Evolutionary conservation across 192 early-diverging fungal species (phyloP).

Genomic region (Podila epicladia): DNA sequence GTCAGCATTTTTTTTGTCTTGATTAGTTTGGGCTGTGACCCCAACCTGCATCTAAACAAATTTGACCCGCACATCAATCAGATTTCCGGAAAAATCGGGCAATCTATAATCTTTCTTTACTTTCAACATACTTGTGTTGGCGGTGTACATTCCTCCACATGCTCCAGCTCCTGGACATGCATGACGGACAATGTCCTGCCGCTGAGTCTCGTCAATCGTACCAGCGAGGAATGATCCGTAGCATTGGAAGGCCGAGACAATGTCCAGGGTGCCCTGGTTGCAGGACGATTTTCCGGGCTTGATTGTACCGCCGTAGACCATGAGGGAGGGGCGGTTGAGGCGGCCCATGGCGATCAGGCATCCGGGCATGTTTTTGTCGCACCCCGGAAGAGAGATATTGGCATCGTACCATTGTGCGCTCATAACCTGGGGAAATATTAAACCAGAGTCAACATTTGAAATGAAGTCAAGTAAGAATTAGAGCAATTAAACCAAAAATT

Average conservation of each 20-base stretch:
- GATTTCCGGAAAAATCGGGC: no score
- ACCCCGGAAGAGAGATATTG: constrained; percentile 96
- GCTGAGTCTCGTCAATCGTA: constrained; percentile 86
- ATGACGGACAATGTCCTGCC: constrained; percentile 75
- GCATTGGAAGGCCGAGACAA: constrained; percentile 96
- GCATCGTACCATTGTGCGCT: constrained; percentile 97
- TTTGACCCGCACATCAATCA: no score
- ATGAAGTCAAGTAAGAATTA: not conserved
- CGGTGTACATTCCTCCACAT: constrained; percentile 96
- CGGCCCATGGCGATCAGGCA: constrained; percentile 95
- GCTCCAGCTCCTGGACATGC: constrained; percentile 92
- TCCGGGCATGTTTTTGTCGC: constrained; percentile 98
- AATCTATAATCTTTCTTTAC: no score
- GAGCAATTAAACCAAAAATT: not conserved
- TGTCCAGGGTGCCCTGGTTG: constrained; percentile 78
- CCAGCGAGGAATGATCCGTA: constrained; percentile 96
- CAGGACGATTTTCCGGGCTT: constrained; percentile 76
- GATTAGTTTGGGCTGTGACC: no score
- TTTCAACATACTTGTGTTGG: constrained; percentile 56
- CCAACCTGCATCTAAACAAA: no score
- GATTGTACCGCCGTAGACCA: constrained; percentile 99
- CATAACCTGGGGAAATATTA: constrained; percentile 74
- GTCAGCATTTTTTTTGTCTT: no score
- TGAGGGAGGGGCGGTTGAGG: constrained; percentile 93
- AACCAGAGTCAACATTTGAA: not conserved